A percentile compares a stretch with the other conserved stretches of the same genome.
phyloP scores from a whole-genome alignment of 1,284 basidiomycete species.

The Trametes pubescens region DNA sequence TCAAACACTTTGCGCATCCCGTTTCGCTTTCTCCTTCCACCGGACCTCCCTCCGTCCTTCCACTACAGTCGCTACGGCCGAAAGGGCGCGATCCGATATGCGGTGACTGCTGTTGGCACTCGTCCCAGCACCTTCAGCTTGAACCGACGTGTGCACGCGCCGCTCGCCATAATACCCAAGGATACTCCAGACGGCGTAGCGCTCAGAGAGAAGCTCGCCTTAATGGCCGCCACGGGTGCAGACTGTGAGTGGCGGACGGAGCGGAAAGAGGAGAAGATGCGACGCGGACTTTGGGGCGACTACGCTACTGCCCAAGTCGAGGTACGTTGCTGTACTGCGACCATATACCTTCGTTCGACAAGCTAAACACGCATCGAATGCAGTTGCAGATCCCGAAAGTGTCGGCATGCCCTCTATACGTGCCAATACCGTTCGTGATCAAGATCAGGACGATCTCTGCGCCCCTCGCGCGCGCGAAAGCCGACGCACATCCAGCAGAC shows the following conservation, averaged over 20 bases:
- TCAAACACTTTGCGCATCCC: conserved; percentile 33
- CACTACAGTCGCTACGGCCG: conserved; percentile 10
- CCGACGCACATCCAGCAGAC: conserved; percentile 8
- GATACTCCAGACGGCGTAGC: conserved; percentile 9
- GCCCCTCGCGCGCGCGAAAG: conserved; percentile 13
- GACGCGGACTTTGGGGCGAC: conserved; percentile 36
- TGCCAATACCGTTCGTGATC: conserved; percentile 21
- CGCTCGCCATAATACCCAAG: conserved; percentile 33
- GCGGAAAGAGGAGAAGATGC: conserved; percentile 24
- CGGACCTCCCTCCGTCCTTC: conserved; percentile 36
- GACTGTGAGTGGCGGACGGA: conserved; percentile 18
- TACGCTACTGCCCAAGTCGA: conserved; percentile 31
- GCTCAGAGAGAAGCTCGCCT: conserved; percentile 17
- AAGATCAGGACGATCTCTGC: conserved; percentile 19
- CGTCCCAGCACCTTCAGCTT: conserved; percentile 25
- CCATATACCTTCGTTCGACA: too few relatives aligned
- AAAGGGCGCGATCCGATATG: conserved; percentile 26
- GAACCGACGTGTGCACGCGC: conserved; percentile 23
- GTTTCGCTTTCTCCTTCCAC: conserved; percentile 35
- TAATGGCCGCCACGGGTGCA: not conserved
- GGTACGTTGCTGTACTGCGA: conserved; percentile 12
- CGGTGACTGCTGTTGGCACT: conserved; percentile 33
- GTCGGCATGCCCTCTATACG: conserved; percentile 13
- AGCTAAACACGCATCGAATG: too few relatives aligned
- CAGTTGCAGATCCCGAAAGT: conserved; percentile 31